These are phyloP conservation scores for Warburgia ugandensis DNA, from an alignment of 164 flowering plant genomes.

Conservation along the genomic window DNA sequence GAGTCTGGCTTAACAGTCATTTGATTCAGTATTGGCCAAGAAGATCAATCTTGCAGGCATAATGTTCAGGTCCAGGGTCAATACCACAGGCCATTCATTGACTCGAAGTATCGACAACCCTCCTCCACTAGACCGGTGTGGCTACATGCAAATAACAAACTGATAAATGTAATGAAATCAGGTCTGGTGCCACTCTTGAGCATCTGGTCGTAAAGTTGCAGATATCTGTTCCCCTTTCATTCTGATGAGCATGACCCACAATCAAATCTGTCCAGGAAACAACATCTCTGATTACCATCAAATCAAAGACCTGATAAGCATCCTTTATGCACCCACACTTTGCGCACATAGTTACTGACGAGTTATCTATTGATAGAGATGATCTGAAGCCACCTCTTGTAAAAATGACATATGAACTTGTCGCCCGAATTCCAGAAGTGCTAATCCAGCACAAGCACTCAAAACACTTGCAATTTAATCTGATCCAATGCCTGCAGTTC, in stretches of 20 bases:
- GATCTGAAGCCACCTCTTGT: conserved; percentile 39
- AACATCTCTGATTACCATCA: conserved; percentile 45
- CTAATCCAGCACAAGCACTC: conserved; percentile 69
- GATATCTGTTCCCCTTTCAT: conserved; percentile 57
- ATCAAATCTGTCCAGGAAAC: conserved; percentile 84
- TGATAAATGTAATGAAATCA: conserved; percentile 68
- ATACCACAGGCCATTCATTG: conserved; percentile 58
- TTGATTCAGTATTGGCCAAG: conserved; percentile 51
- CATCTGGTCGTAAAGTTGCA: conserved; percentile 58
- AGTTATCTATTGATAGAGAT: conserved; percentile 59
- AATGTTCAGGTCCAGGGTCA: conserved; percentile 67
- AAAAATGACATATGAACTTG: conserved; percentile 61
- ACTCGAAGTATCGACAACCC: conserved; percentile 43
- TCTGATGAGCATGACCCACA: conserved; percentile 66
- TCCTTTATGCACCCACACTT: conserved; percentile 73
- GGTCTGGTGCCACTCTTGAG: conserved; percentile 46
- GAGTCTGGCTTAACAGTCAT: conserved; percentile 67
- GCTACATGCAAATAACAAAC: conserved; percentile 80
- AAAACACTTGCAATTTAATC: conserved; percentile 57
- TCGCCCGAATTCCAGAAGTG: conserved; percentile 54
- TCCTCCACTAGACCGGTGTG: conserved; percentile 69
- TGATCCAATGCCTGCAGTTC: conserved; percentile 33
- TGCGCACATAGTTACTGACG: conserved; percentile 69
- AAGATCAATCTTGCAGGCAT: conserved; percentile 83
- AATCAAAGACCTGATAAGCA: conserved; percentile 45